phyloP scores from a whole-genome alignment of 805 yeast genomes.

The Suhomyces vadensis region DNA sequence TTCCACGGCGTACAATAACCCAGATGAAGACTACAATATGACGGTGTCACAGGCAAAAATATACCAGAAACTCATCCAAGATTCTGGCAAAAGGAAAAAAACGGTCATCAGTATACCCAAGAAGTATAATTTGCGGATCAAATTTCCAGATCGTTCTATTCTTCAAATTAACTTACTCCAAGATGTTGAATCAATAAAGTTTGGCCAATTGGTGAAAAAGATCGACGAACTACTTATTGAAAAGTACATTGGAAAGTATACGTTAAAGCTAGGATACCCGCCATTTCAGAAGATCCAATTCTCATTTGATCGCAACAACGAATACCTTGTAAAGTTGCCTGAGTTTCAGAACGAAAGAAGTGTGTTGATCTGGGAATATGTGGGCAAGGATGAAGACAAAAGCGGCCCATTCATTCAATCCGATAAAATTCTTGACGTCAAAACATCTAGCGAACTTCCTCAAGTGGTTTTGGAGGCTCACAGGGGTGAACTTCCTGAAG shows the following conservation, averaged over 20 bases:
- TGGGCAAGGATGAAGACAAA: slow-evolving; percentile 8
- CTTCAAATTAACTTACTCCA: slow-evolving; percentile 34
- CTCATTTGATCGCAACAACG: slow-evolving; percentile 30
- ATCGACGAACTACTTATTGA: slow-evolving; percentile 35
- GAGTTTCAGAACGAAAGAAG: slow-evolving; percentile 33
- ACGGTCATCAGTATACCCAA: slow-evolving; percentile 22
- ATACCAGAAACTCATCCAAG: slow-evolving; percentile 35
- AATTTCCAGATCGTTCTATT: slow-evolving; percentile 41
- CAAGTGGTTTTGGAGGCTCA: slow-evolving; percentile 35
- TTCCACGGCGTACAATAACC: slow-evolving; percentile 33
- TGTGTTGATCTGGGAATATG: slow-evolving; percentile 38
- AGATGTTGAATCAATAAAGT: slow-evolving; percentile 23
- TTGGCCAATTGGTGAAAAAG: slow-evolving; percentile 39
- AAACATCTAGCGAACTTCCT: slow-evolving; percentile 33
- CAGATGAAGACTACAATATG: slow-evolving; percentile 44
- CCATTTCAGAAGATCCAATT: slow-evolving; percentile 34
- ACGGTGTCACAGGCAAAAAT: slow-evolving; percentile 39
- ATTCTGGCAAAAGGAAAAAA: slow-evolving; percentile 21
- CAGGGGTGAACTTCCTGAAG: slow-evolving; percentile 35
- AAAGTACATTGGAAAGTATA: slow-evolving; percentile 29
- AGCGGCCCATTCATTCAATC: slow-evolving; percentile 31
- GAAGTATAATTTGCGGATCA: slow-evolving; percentile 32
- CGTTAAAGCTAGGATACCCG: slow-evolving; percentile 37
- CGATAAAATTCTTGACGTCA: slow-evolving; percentile 16
- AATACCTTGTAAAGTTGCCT: slow-evolving; percentile 26